phyloP scores from a whole-genome alignment of 495 filamentous ascomycete species.

The Massariosphaeria phaeospora region DNA sequence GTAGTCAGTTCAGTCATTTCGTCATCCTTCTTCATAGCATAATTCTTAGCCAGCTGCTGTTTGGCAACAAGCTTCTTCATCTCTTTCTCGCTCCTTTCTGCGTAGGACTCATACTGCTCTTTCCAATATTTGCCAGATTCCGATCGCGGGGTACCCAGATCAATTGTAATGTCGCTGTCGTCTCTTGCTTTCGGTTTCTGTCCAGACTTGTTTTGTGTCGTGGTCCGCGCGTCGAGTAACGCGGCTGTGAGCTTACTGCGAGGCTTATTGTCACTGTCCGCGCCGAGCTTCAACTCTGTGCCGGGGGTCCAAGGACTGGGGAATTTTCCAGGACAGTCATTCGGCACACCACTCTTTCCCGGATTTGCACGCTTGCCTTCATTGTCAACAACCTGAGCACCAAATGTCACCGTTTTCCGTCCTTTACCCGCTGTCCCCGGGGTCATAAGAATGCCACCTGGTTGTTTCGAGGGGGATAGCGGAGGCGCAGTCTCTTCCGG shows the following conservation, averaged over 20 bases:
- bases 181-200: constrained; percentile 47
- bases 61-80: constrained; percentile 54
- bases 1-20: constrained; percentile 68
- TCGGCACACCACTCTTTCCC: constrained; percentile 48
- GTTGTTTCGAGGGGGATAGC: constrained; percentile 59
- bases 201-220: constrained; percentile 25
- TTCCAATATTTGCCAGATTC: constrained; percentile 94
- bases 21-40: constrained; percentile 81
- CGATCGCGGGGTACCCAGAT: constrained; percentile 74
- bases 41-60: constrained; percentile 72
- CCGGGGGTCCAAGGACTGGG: constrained; percentile 59
- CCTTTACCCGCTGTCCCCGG: constrained; percentile 74
- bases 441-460: constrained; percentile 72
- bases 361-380: constrained; percentile 46
- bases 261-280: constrained; percentile 34
- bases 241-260: constrained; percentile 54
- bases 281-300: constrained; percentile 17
- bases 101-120: constrained; percentile 75
- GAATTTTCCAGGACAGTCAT: constrained; percentile 56
- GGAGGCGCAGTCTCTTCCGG: constrained; percentile 12
- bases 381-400: constrained; percentile 59
- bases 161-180: constrained; percentile 61
- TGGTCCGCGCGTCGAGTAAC: constrained; percentile 36
- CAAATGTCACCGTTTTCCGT: constrained; percentile 88
- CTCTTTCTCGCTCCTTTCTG: constrained; percentile 64